phyloP scores from a whole-genome alignment of 73 alveolate genomes.

The Effrenium voratum region DNA sequence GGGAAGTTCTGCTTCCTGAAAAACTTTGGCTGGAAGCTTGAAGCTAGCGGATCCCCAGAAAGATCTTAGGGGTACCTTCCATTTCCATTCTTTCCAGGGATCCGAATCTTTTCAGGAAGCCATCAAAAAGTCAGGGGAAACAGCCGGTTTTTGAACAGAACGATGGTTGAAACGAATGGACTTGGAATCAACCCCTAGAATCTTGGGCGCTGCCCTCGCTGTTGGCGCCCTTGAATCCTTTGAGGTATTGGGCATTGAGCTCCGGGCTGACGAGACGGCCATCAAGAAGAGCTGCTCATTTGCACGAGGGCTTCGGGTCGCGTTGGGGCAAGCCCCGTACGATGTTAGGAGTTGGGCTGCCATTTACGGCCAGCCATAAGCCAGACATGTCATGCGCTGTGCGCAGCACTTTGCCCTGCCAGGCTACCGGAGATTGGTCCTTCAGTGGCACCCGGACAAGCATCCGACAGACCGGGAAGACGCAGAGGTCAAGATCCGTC shows the following conservation, averaged over 20 bases:
- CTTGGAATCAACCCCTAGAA: no score
- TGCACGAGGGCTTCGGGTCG: neutral
- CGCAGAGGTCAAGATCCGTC: conserved; percentile 87
- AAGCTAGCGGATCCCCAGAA: no score
- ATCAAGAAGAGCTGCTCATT: conserved; percentile 69
- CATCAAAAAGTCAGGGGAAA: no score
- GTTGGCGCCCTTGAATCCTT: no score
- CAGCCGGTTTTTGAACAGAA: no score
- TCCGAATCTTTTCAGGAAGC: no score
- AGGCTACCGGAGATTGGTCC: conserved; percentile 87
- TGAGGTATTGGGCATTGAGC: conserved; percentile 66
- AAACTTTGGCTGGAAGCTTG: no score
- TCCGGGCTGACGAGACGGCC: conserved; percentile 87
- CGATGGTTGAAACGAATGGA: no score
- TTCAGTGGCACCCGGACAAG: conserved; percentile 93
- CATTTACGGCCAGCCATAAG: neutral
- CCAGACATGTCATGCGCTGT: neutral
- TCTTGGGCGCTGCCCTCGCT: no score
- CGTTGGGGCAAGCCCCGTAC: neutral
- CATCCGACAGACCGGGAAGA: conserved; percentile 40
- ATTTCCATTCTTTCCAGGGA: no score
- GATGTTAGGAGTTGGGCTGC: neutral
- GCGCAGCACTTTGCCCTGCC: neutral
- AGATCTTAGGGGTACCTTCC: no score
- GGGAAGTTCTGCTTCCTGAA: no score